These are phyloP conservation scores for Acanthamoeba lenticulata DNA, from an alignment of 208 protist genomes.

Conservation along the genomic window DNA sequence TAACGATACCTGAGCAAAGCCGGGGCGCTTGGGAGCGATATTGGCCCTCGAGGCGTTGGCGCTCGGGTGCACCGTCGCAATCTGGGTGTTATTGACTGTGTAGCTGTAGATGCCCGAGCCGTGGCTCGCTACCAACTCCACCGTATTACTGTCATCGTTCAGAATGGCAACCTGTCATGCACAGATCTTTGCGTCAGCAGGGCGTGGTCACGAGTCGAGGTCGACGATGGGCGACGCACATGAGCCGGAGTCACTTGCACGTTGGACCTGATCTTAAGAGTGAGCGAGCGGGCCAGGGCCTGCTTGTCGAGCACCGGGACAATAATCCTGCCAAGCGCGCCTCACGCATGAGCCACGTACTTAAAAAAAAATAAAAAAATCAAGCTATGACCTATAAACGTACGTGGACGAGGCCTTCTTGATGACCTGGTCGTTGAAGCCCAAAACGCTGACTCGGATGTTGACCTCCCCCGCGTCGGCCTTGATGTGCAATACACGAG, in stretches of 20 bases:
- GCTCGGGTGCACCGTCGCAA: neutral
- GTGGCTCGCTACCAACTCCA: neutral
- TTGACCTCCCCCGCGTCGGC: neutral
- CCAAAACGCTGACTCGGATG: neutral
- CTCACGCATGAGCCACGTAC: no score
- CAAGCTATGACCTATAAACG: no score
- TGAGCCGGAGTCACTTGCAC: neutral
- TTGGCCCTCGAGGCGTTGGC: neutral
- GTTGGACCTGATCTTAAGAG: neutral
- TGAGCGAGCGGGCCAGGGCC: constrained; percentile 3
- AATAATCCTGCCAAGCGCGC: neutral
- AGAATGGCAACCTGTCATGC: neutral
- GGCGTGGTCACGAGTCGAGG: neutral
- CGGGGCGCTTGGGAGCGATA: constrained; percentile 9
- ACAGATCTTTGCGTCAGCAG: neutral
- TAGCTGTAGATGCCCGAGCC: constrained; percentile 60
- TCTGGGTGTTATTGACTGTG: neutral
- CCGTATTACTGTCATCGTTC: constrained; percentile 45
- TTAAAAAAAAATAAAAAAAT: no score
- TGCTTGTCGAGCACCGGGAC: constrained; percentile 19
- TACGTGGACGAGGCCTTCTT: neutral
- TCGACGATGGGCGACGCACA: neutral
- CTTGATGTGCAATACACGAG: neutral
- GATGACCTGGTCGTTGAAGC: neutral
- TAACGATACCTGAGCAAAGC: neutral